A percentile compares a stretch with the other conserved stretches of the same genome.
Evolutionary conservation across 768 basidiomycete species (phyloP).

Genomic region (Auriscalpium orientale): DNA sequence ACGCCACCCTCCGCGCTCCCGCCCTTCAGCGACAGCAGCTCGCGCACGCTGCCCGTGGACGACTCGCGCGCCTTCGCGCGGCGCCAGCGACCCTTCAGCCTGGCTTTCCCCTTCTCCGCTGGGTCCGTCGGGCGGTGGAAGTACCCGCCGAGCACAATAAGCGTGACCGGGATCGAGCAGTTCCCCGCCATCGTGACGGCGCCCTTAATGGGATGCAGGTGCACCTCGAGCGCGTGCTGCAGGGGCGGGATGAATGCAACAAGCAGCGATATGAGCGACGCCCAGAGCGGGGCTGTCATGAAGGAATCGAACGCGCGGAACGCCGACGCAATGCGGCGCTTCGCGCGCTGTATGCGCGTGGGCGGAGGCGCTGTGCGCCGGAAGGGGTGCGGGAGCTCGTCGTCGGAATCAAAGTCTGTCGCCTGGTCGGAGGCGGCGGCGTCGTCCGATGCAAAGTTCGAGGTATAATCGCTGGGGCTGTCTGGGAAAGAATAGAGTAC

Average conservation of each 20-base stretch:
- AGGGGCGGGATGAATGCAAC: conserved; percentile 73
- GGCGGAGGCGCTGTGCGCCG: conserved; percentile 17
- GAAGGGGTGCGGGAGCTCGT: conserved; percentile 13
- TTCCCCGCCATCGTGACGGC: conserved; percentile 62
- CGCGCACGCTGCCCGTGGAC: conserved; percentile 35
- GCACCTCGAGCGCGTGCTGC: conserved; percentile 60
- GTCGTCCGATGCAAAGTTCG: conserved; percentile 4
- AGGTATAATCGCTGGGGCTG: conserved; percentile 26
- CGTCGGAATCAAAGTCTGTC: conserved; percentile 17
- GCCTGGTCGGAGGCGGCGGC: conserved; percentile 16
- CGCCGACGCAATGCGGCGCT: conserved; percentile 19
- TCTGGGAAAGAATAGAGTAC: conserved; percentile 66
- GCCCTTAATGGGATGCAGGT: conserved; percentile 59
- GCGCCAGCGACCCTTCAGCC: conserved; percentile 12
- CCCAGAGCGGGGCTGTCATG: conserved; percentile 88
- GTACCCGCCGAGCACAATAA: conserved; percentile 90
- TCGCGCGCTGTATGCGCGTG: conserved; percentile 21
- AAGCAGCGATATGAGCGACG: conserved; percentile 63
- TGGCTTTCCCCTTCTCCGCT: conserved; percentile 11
- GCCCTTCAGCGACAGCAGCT: conserved; percentile 32
- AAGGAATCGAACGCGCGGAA: conserved; percentile 50
- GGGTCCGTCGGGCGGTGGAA: conserved; percentile 50
- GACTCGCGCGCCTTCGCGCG: conserved; percentile 17
- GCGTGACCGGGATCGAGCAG: conserved; percentile 81
- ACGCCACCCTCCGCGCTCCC: conserved; percentile 8